Percentiles rank a stretch among this genome's conserved stretches.
These are phyloP conservation scores for Alternaria arborescens DNA, from an alignment of 2,329 filamentous ascomycete species.

Conservation along the genomic window DNA sequence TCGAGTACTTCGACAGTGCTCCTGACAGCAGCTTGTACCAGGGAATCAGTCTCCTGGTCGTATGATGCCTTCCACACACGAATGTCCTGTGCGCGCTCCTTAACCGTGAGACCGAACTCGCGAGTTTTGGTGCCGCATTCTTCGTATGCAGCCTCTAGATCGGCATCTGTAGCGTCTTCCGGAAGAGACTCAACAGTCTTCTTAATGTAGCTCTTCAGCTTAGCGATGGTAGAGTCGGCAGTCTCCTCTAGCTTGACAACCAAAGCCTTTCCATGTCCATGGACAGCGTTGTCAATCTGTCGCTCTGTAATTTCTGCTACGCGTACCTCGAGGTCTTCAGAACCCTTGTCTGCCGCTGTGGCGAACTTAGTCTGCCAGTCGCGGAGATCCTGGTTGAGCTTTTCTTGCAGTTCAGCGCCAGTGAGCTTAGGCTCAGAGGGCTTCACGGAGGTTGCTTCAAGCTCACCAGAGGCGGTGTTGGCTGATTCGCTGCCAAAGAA, in stretches of 20 bases:
- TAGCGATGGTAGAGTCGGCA: conserved; percentile 68
- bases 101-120: conserved; percentile 74
- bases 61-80: conserved; percentile 79
- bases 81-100: conserved; percentile 78
- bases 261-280: conserved; percentile 71
- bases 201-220: conserved; percentile 73
- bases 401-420: conserved; percentile 59
- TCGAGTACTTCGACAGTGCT: conserved; percentile 85
- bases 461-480: conserved; percentile 28
- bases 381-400: conserved; percentile 78
- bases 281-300: conserved; percentile 72
- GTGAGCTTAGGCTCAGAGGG: conserved; percentile 39
- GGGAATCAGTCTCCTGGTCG: conserved; percentile 71
- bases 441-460: conserved; percentile 23
- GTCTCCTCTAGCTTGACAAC: conserved; percentile 74
- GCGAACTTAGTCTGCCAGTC: conserved; percentile 90
- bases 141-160: conserved; percentile 62
- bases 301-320: conserved; percentile 76
- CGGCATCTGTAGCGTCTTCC: conserved; percentile 63
- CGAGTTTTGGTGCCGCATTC: conserved; percentile 67
- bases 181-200: conserved; percentile 64
- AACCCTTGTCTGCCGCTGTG: conserved; percentile 82
- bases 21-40: conserved; percentile 76
- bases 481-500: conserved; percentile 40
- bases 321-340: conserved; percentile 70